Evolutionary conservation across 2,329 filamentous ascomycete genomes (phyloP).

Genomic region (Fusarium ramigenum): DNA sequence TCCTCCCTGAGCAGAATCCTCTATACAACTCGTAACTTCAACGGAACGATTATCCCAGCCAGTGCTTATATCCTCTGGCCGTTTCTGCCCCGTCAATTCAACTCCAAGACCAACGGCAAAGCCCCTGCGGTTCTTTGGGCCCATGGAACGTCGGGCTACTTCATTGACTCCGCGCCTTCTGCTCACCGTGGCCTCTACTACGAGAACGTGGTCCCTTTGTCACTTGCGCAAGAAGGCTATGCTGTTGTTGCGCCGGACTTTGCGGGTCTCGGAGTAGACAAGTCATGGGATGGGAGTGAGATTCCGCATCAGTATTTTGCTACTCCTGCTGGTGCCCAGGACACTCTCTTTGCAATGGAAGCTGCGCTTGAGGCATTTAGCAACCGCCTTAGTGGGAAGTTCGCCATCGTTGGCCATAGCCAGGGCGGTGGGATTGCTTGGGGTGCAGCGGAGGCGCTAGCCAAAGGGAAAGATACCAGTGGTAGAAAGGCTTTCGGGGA

Average conservation of each 20-base stretch:
- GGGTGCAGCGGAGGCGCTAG: conserved; percentile 43
- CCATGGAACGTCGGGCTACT: conserved; percentile 56
- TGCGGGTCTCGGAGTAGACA: conserved; percentile 53
- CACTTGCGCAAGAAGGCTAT: conserved; percentile 52
- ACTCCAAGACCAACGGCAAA: not conserved
- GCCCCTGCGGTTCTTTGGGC: conserved; percentile 51
- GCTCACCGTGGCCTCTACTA: conserved; percentile 52
- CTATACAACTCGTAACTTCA: conserved; percentile 17
- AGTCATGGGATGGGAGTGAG: conserved; percentile 45
- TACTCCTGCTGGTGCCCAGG: conserved; percentile 50
- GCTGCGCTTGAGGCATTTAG: conserved; percentile 55
- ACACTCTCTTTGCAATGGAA: conserved; percentile 53
- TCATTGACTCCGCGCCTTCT: conserved; percentile 50
- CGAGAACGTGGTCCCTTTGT: conserved; percentile 48
- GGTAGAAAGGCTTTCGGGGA: not conserved
- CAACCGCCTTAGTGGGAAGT: conserved; percentile 45
- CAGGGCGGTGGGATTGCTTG: conserved; percentile 58
- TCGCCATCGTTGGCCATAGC: conserved; percentile 57
- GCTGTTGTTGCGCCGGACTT: conserved; percentile 57
- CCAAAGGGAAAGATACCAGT: conserved; percentile 14
- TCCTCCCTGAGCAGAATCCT: conserved; percentile 11
- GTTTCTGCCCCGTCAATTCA: not conserved
- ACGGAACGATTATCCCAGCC: conserved; percentile 20
- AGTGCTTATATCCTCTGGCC: conserved; percentile 25
- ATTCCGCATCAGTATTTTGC: conserved; percentile 55